A percentile compares a stretch with the other conserved stretches of the same genome.
Evolutionary conservation across 176 grass and related monocot genomes (phyloP).

Genomic region (Cenchrus americanus): DNA sequence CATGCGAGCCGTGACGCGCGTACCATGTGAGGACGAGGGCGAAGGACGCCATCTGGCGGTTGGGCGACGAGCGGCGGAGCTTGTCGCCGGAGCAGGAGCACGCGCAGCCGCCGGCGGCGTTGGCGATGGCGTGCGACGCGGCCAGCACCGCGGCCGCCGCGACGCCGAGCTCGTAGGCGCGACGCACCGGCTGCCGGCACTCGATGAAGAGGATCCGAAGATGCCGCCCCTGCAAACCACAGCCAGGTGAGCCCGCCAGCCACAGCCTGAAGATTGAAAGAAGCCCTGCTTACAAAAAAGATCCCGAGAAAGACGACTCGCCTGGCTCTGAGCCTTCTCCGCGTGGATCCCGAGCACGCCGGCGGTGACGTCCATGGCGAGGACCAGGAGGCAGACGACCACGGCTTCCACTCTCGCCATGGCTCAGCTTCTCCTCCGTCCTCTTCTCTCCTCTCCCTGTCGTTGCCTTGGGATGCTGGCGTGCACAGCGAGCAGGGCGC

Average conservation of each 20-base stretch:
- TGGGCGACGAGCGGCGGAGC: conserved; percentile 39
- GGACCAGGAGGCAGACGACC: conserved; percentile 71
- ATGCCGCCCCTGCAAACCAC: conserved; percentile 50
- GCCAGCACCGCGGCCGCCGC: conserved; percentile 71
- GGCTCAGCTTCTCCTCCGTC: neutral
- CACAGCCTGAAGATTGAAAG: neutral
- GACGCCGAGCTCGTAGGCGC: conserved; percentile 78
- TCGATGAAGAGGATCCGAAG: conserved; percentile 68
- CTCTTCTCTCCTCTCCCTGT: too few relatives aligned
- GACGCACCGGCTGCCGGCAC: conserved; percentile 80
- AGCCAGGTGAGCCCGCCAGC: neutral
- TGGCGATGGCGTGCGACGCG: conserved; percentile 68
- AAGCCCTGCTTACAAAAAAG: too few relatives aligned
- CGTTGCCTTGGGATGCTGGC: neutral
- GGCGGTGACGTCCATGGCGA: conserved; percentile 69
- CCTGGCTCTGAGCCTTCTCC: conserved; percentile 79
- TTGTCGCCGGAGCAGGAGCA: conserved; percentile 64
- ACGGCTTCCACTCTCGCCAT: conserved; percentile 73
- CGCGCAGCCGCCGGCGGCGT: conserved; percentile 68
- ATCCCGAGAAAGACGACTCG: conserved; percentile 7
- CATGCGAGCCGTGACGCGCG: neutral
- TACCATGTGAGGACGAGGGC: conserved; percentile 77
- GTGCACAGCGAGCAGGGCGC: neutral
- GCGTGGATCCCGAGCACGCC: conserved; percentile 80
- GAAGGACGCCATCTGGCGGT: conserved; percentile 63